Evolutionary conservation across 805 yeast species (phyloP).

Genomic region (Pichia deserticola): DNA sequence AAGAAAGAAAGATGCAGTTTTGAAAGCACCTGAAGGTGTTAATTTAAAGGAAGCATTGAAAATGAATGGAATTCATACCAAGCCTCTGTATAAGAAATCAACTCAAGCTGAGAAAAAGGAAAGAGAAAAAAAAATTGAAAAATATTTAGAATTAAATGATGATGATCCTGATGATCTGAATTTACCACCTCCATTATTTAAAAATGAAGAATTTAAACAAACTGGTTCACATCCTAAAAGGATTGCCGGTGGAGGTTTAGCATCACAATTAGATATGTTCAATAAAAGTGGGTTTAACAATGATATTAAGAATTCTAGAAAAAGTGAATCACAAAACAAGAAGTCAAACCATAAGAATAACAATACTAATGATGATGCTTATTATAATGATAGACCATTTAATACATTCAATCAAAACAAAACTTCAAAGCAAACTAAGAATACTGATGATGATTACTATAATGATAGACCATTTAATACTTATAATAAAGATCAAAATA

Average conservation of each 20-base stretch:
- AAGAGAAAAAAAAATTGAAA: not conserved
- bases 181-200: conserved; percentile 1
- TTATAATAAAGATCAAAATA: not conserved
- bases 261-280: conserved; percentile 1
- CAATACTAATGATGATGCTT: not conserved
- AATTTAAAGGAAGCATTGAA: conserved; percentile 2
- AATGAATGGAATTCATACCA: conserved; percentile 5
- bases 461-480: conserved; percentile 2
- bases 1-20: conserved; percentile 6
- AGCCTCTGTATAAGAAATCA: not conserved
- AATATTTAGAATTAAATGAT: not conserved
- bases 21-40: conserved; percentile 6
- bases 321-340: not conserved
- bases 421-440: not conserved
- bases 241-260: not conserved
- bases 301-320: not conserved
- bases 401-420: not conserved
- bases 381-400: not conserved
- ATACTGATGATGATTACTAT: not conserved
- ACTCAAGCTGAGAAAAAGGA: conserved; percentile 5
- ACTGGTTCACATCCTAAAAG: not conserved
- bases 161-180: conserved; percentile 4
- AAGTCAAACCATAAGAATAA: not conserved
- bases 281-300: not conserved
- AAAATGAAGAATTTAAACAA: not conserved